Base-by-base conservation (phyloP, 768 basidiomycete species). In the Suillus brevipes region DNA sequence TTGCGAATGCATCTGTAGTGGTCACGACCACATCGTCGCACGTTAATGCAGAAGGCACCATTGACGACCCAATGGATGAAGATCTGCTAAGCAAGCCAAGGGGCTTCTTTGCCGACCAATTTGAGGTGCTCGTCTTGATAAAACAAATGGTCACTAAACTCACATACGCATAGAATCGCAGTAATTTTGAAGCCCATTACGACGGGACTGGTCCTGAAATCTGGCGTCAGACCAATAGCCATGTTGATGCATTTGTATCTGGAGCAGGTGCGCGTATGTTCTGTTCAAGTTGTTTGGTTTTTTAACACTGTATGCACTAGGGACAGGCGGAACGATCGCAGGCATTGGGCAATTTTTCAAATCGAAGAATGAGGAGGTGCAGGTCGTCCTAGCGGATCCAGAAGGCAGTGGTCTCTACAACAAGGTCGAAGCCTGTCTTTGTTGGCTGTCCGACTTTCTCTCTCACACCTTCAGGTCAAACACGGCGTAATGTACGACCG, bases 101-200 rank as follows among this genome's bases (percentile, higher is more conserved):
- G 67, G 97, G 95, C 0, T 92, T 90, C 78, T 99, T 99, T 71
- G 94, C 95, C 5, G 95, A 99, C 74, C 97, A 99, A 77, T 99
- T 99, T 65, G 97, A 98, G 77, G 86, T 85, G 60, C 13, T 47
- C 6, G 4, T 38, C 16, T 38, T 37, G 43, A 63, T 28, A 58
- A 31, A 1, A 12, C 28, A 10, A 18, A 40, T 2, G 9, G 4
- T 12, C 4, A 20, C 6, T 2, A 12, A 25, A 20, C 57, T 58
- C 23, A 58, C 37, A 10, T 18, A 18, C 3, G 4, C 34, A 25
- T 61, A 94, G 90, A 99, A 96, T 75, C 85, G 81, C 70, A 93
- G 91, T 71, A 99, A 99, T 71, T 94, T 88, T 74, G 83, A 89
- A 62, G 95, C 97, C 0, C 97, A 99, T 74, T 94, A 85, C 67